These are phyloP conservation scores for Apiosordaria backusii DNA, from an alignment of 495 filamentous ascomycete species.

Conservation along the genomic window DNA sequence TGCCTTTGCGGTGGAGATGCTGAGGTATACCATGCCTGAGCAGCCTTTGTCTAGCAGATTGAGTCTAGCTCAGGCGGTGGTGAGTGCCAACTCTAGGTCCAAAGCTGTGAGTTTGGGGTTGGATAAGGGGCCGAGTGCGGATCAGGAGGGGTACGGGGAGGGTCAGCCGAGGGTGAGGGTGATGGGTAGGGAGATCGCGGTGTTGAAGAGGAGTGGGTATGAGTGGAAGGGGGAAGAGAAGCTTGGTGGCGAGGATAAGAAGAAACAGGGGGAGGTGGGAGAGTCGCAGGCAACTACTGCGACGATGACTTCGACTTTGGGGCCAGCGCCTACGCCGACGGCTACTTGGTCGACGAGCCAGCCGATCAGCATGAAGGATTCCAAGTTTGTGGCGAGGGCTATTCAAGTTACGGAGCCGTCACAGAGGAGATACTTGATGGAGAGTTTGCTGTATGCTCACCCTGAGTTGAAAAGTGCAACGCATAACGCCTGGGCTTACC, in stretches of 20 bases:
- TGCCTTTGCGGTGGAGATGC: constrained; percentile 69
- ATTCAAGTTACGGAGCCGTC: constrained; percentile 37
- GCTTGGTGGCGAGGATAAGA: constrained; percentile 28
- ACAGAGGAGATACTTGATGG: constrained; percentile 35
- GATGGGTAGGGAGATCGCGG: constrained; percentile 66
- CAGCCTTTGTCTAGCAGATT: constrained; percentile 78
- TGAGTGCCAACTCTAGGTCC: constrained; percentile 69
- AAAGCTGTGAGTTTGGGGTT: constrained; percentile 73
- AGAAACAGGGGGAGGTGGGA: constrained; percentile 10
- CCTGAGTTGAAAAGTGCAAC: constrained; percentile 43
- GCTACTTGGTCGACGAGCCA: constrained; percentile 38
- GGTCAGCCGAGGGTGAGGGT: constrained; percentile 69
- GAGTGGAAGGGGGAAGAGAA: constrained; percentile 52
- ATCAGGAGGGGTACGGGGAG: constrained; percentile 67
- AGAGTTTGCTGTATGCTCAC: constrained; percentile 38
- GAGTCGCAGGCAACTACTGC: constrained; percentile 14
- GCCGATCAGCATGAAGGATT: constrained; percentile 45
- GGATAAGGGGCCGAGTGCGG: constrained; percentile 61
- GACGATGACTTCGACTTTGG: constrained; percentile 6
- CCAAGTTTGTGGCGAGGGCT: constrained; percentile 50
- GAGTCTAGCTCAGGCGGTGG: constrained; percentile 73
- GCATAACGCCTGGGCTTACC: constrained; percentile 56
- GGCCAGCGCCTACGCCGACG: constrained; percentile 16
- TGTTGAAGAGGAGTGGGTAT: constrained; percentile 76
- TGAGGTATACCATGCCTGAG: constrained; percentile 76